These are phyloP conservation scores for Mesotaenium endlicherianum DNA, from an alignment of 139 green algal genomes.

Conservation along the genomic window DNA sequence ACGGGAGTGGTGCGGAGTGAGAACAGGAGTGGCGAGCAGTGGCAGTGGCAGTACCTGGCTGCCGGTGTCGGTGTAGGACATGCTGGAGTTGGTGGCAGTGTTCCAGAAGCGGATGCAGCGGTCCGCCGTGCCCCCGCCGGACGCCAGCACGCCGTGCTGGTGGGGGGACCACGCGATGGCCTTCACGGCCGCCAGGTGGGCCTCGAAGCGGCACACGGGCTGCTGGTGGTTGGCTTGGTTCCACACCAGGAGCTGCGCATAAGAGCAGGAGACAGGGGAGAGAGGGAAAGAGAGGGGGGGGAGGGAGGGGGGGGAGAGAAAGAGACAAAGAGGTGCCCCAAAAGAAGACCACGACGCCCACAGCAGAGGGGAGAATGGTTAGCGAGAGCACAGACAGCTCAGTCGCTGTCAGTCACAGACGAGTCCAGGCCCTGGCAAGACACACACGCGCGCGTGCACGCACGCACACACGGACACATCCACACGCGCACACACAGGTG, in stretches of 20 bases:
- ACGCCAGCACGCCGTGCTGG: constrained; percentile 90
- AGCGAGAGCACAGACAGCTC: too few relatives aligned
- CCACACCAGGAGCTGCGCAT: constrained; percentile 67
- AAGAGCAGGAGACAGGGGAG: too few relatives aligned
- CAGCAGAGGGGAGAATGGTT: too few relatives aligned
- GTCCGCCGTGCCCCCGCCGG: constrained; percentile 92
- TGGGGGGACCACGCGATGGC: constrained; percentile 96
- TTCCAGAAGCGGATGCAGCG: constrained; percentile 96
- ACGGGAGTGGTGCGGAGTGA: neutral
- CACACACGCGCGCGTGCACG: too few relatives aligned
- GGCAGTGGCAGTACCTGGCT: constrained; percentile 48
- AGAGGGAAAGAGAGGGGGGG: neutral
- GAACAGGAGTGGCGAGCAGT: neutral
- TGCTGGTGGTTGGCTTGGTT: constrained; percentile 16
- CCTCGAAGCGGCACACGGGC: constrained; percentile 66
- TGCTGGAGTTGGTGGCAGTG: constrained; percentile 69
- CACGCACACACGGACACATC: too few relatives aligned
- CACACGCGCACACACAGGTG: too few relatives aligned
- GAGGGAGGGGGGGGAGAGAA: too few relatives aligned
- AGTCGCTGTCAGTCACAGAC: too few relatives aligned
- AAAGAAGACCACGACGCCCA: too few relatives aligned
- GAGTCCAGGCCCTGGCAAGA: too few relatives aligned
- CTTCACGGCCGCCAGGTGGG: constrained; percentile 88
- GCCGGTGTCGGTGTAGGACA: constrained; percentile 88
- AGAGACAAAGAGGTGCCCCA: neutral